Evolutionary conservation across 371 early-diverging fungal species (phyloP).

Genomic region (Actinomucor elegans): DNA sequence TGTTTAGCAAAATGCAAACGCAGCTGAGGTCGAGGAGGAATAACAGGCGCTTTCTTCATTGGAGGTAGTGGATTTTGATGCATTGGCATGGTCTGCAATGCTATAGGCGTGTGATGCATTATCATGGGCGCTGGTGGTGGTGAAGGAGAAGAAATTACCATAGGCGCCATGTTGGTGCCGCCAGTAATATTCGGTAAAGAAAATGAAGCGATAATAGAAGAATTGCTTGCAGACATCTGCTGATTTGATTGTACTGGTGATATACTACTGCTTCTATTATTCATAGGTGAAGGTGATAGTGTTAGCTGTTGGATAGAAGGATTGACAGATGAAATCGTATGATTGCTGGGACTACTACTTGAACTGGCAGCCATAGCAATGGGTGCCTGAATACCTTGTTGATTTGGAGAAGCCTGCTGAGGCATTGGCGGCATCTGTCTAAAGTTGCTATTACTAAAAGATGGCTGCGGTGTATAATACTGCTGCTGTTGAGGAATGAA

Average conservation of each 20-base stretch:
- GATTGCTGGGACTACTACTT: background rate
- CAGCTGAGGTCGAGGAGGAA: conserved; percentile 27
- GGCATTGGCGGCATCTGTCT: background rate
- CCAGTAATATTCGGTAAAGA: too few relatives aligned
- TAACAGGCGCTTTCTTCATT: background rate
- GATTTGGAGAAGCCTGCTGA: background rate
- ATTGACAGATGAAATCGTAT: background rate
- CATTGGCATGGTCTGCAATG: background rate
- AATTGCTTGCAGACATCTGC: too few relatives aligned
- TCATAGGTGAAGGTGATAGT: background rate
- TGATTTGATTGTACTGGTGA: background rate
- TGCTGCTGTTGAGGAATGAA: background rate
- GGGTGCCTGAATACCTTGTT: background rate
- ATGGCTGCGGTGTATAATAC: background rate
- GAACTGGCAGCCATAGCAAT: background rate
- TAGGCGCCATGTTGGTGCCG: background rate
- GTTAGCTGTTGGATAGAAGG: background rate
- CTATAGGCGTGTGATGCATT: background rate
- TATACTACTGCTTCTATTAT: too few relatives aligned
- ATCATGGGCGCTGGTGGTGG: background rate
- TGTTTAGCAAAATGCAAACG: conserved; percentile 24
- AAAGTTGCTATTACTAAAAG: background rate
- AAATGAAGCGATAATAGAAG: too few relatives aligned
- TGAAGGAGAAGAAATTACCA: background rate
- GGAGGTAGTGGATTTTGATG: background rate